phyloP scores from a whole-genome alignment of 176 grass and related monocot genomes.

The Oryza punctata region DNA sequence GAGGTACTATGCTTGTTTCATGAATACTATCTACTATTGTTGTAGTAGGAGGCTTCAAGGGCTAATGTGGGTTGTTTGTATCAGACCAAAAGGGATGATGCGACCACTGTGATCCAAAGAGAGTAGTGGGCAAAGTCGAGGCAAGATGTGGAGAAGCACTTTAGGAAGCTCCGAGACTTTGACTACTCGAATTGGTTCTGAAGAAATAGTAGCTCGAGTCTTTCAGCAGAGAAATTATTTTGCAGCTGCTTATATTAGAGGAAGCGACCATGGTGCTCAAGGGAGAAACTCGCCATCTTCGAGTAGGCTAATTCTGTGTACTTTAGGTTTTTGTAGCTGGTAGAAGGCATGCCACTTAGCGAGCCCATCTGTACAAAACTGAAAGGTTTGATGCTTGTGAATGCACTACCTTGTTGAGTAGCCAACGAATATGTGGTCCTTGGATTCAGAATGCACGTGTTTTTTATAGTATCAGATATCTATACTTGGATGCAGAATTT shows the following conservation, averaged over 20 bases:
- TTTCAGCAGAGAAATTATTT: not conserved
- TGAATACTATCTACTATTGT: not conserved
- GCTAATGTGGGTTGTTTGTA: constrained; percentile 23
- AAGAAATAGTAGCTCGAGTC: constrained; percentile 10
- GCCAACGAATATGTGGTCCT: not conserved
- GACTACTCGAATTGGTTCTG: constrained; percentile 87
- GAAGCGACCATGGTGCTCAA: not conserved
- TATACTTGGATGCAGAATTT: not conserved
- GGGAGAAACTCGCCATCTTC: not conserved
- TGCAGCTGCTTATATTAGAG: constrained; percentile 22
- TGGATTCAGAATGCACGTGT: not conserved
- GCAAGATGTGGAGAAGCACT: constrained; percentile 77
- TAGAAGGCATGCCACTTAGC: not conserved
- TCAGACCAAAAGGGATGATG: constrained; percentile 66
- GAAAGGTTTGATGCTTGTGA: not conserved
- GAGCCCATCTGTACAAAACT: not conserved
- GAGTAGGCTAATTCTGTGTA: not conserved
- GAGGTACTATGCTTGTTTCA: constrained; percentile 53
- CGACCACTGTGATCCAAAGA: constrained; percentile 72
- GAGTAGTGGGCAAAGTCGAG: constrained; percentile 71
- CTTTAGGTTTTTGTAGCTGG: not conserved
- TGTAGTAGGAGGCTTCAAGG: not conserved
- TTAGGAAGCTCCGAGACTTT: constrained; percentile 76
- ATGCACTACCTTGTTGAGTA: not conserved
- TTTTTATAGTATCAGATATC: not conserved